Percentiles rank a stretch among this genome's conserved stretches.
Conservation (phyloP, 805 yeast genomes). For the Schizosaccharomyces pombe region DNA sequence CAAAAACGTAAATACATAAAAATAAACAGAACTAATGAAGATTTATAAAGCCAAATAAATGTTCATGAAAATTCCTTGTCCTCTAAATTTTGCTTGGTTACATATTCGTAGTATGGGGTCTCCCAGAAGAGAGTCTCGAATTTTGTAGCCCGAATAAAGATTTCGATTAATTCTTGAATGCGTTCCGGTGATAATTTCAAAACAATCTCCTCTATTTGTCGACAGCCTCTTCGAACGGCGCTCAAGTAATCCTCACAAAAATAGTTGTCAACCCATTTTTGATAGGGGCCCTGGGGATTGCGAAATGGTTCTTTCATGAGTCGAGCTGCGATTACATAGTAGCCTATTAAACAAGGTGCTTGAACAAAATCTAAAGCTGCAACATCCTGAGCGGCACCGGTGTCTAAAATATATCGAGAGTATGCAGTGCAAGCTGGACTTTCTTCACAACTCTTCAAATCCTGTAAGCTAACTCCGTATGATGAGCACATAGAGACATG, state of each 20-base stretch:
- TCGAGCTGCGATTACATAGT: slow-evolving; percentile 29
- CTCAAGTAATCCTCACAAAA: slow-evolving; percentile 30
- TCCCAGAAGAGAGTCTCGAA: slow-evolving; percentile 49
- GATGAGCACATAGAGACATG: slow-evolving; percentile 30
- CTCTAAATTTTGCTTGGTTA: not conserved
- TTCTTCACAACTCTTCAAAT: slow-evolving; percentile 25
- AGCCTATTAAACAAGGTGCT: slow-evolving; percentile 58
- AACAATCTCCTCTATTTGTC: slow-evolving; percentile 24
- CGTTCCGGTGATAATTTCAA: slow-evolving; percentile 22
- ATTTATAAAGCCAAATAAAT: not conserved
- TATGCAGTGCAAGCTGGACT: slow-evolving; percentile 37
- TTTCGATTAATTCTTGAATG: slow-evolving; percentile 27
- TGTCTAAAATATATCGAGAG: slow-evolving; percentile 31
- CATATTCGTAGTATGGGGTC: not conserved
- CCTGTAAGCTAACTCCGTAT: slow-evolving; percentile 19
- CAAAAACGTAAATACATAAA: too few relatives aligned
- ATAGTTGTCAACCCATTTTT: slow-evolving; percentile 41
- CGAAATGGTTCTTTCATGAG: slow-evolving; percentile 14
- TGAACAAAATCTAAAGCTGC: slow-evolving; percentile 42
- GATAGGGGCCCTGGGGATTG: slow-evolving; percentile 11
- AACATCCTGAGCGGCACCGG: slow-evolving; percentile 35
- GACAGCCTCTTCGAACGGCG: slow-evolving; percentile 30
- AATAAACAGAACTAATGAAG: too few relatives aligned
- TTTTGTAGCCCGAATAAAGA: slow-evolving; percentile 34
- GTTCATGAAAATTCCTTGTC: not conserved